Evolutionary conservation across 768 basidiomycete species (phyloP), one percentile per base, ranked within the genome.

Genomic region (Lentinula sp.): DNA sequence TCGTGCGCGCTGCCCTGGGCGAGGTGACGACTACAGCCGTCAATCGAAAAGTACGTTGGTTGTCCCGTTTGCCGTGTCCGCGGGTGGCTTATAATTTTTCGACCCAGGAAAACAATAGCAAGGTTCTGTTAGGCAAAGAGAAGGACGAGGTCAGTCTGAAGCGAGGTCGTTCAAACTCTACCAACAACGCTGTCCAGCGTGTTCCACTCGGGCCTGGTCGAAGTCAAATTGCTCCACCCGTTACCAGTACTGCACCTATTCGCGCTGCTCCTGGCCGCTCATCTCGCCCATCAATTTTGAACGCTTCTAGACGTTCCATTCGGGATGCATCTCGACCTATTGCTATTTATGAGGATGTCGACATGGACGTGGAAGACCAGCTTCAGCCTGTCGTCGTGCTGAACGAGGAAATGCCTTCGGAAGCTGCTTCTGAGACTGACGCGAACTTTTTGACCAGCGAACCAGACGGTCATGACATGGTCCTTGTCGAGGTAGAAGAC

Each of bases 1-100:
- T 49, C 8, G 84, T 86, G 70, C 83, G 93, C 65, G 80, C 87
- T 36, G 91, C 86, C 43, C 80, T 95, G 54, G 84, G 86, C 61
- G 93, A 94, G 74, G 92, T 95, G 64, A 89, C 89, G 49, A 86
- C 83, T 55, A 83, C 83, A 63, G 86, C 87, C 60, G 83, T 91
- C 56, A 91, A 91, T 72, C 84, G 85, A 71, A 91, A 88, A 77
- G 90, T 88, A 68, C 65, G 82, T 70, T 37, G 41, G 53, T 62
- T 63, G 32, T 39, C 54, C 45, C 33, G 55, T 50, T 33, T 58
- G 60, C 41, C 18, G 45, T 41, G 51, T 48, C 43, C 49, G n/a
- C 36, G 16, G 28, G 46, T 41, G 43, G 60, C 57, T 51, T 57
- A 48, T 35, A 36, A 52, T 15, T 32, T 45, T 57, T 69, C 67